Base-by-base conservation (phyloP, 192 early-diverging fungal genomes). In the Linnemannia exigua region DNA sequence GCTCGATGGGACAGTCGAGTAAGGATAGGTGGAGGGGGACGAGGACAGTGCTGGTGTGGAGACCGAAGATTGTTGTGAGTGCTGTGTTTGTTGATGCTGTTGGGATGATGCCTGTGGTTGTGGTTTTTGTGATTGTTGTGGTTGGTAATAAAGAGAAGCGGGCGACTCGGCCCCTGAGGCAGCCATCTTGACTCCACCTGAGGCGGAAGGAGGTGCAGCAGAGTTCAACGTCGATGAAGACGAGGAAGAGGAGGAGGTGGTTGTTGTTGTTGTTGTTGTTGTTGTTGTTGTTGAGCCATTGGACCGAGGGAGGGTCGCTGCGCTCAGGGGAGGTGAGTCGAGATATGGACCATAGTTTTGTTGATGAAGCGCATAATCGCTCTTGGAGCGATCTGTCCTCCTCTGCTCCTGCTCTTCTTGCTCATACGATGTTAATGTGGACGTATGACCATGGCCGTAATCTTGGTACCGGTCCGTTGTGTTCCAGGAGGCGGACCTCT, bases 331-430 rank as follows among this genome's bases (percentile, higher is more conserved):
- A 48, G 81, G 81, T 5, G 81, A 52, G 3, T 37, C 36, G 22
- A 75, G 36, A 38, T 72, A 86, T 33, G 84, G 78, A 4, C 84
- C 78, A 77, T 86, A 86, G 50, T 86, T 86, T 38, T 79, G 84
- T 48, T 86, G 84, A 47, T 86, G 84, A 9, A 86, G 84, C 20
- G 84, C 84, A 74, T 80, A 80, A n/a, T 86, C 78, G 47, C 84
- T 86, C 70, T 80, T 86, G 2, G 84, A 79, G 22, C 78, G 84
- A 41, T 86, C 84, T 58, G 70, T 72, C 28, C 79, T 70, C 22
- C 69, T 44, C 14, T 79, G 84, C 5, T 51, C 50, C 47, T 79
- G 50, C 37, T 86, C 72, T 3, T 79, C 73, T 1, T 73, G 74
- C 52, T 79, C 72, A 47, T 72, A 71, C 12, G 73, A 80, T 31